Evolutionary conservation across 2,329 filamentous ascomycete species (phyloP).

Genomic region (Ceratocystis harringtonii): DNA sequence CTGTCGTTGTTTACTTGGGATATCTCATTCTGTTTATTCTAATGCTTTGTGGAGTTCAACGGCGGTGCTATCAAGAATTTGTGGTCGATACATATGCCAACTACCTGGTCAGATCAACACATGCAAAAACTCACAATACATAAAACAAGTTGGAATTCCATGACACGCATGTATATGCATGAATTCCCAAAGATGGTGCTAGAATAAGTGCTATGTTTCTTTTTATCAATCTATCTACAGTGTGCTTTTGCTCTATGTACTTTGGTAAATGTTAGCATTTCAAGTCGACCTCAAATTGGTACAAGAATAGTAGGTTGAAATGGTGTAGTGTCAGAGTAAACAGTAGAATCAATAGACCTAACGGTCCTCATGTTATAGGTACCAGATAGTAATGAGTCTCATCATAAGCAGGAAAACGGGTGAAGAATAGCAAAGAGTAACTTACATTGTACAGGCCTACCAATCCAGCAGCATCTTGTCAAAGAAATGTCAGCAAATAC

Average conservation of each 20-base stretch:
- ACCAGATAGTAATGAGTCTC: slow-evolving; percentile 65
- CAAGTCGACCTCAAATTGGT: not conserved
- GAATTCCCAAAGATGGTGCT: too few relatives aligned
- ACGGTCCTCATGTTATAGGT: slow-evolving; percentile 80
- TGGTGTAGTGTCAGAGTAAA: slow-evolving; percentile 15
- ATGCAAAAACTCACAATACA: not conserved
- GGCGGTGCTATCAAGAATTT: slow-evolving; percentile 7
- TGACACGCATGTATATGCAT: not conserved
- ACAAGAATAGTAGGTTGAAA: not conserved
- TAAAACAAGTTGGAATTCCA: not conserved
- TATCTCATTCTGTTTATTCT: slow-evolving; percentile 7
- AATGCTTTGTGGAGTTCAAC: slow-evolving; percentile 12
- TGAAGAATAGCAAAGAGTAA: slow-evolving; percentile 1
- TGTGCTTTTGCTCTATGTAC: not conserved
- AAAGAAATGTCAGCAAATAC: not conserved
- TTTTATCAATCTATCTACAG: not conserved
- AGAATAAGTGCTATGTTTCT: too few relatives aligned
- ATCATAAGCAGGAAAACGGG: slow-evolving; percentile 40
- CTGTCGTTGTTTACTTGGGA: not conserved
- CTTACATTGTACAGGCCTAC: slow-evolving; percentile 6
- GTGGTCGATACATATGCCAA: not conserved
- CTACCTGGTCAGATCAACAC: not conserved
- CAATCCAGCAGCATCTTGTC: not conserved
- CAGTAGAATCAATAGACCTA: slow-evolving; percentile 18
- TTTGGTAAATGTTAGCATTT: slow-evolving; percentile 11